Base-by-base conservation (phyloP, 345 rosid genomes). In the Pelargonium nanum region DNA sequence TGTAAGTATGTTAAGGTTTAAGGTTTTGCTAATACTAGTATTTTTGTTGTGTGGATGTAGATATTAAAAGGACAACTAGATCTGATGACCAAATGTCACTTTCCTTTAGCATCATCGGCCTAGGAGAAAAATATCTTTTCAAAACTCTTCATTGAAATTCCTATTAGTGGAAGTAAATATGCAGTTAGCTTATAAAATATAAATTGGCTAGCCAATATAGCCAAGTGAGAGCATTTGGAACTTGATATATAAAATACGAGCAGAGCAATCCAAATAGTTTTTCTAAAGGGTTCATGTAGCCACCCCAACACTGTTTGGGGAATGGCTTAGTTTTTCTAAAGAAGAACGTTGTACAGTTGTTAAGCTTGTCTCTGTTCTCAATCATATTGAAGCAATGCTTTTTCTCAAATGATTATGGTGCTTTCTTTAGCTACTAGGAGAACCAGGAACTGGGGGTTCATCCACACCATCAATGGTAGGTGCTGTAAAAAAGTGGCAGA, bases 391-490 rank as follows among this genome's bases (percentile, higher is more conserved):
- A 40, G 15, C 16, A 40, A 9, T 40, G 48, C 15, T 40, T 12
- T 70, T 87, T 87, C 70, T 85, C 82, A 73, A 68, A 85, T 52
- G 54, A 28, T 62, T 67, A 24, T 66, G 24, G 8, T 74, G 50
- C 64, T 62, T 70, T 68, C 26, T 34, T 61, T 77, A 93, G 99
- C 70, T 89, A 57, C 77, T 93, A 16, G 97, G 97, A 62, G 97
- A 93, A 70, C 96, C 97, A 5, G 99, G 99, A 68, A 74, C 77
- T 70, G 99, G 99, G 63, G 99, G 99, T 65, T 90, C 99, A 58
- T 89, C 97, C 26, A 87, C 97, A 9, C 92, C 95, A 67, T 93
- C 99, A 65, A 86, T 93, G 99, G 96, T 93, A 24, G 97, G 97
- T 71, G 86, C 99, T 50, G 95, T 93, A 59, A 90, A 88, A 69